Evolutionary conservation across 2,329 filamentous ascomycete genomes (phyloP), one percentile per base, ranked within the genome.

Genomic region (Cladophialophora carrionii): DNA sequence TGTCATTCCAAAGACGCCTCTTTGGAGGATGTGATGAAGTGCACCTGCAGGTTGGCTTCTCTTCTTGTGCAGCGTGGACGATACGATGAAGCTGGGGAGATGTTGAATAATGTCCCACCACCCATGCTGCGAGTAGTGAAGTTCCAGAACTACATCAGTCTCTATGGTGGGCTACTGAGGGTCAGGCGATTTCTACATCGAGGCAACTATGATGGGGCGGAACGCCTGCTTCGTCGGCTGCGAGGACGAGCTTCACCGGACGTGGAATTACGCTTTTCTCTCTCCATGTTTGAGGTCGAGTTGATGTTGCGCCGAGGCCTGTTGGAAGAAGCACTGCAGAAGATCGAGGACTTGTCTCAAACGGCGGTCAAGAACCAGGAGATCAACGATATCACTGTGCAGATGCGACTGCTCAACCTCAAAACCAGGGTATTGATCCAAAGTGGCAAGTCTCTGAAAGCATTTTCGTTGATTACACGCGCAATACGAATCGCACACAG

Each of bases 1-100:
- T 92, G 90, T 68, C 89, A 96, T 73, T 80, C 83, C 3, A 78
- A 80, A n/a, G 80, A 81, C 55, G 83, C 84, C 41, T 83, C 88
- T 0, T 85, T 93, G 51, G 92, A 96, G 68, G 94, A 98, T 71
- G 84, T 87, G 57, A 82, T 97, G 34, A 91, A 89, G 71, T 85
- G 91, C 37, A 87, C 83, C 0, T 91, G 90, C 71, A 86, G 90
- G 4, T 83, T 88, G 62, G 89, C 91, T 1, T 85, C 88, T 65
- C 80, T 88, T 57, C 80, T 89, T 5, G 84, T 86, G 8, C 85
- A 88, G 63, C 83, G 80, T 54, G 93, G 94, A 1, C 83, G 82
- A 34, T 96, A 92, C 73, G 84, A 88, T 24, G 84, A 90, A 57
- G 91, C 90, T 0, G 81, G 88, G 59, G 77, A 80, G 12, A 80